These are phyloP conservation scores for Tylopilus sp. DNA, from an alignment of 1,284 basidiomycete species.

Conservation along the genomic window DNA sequence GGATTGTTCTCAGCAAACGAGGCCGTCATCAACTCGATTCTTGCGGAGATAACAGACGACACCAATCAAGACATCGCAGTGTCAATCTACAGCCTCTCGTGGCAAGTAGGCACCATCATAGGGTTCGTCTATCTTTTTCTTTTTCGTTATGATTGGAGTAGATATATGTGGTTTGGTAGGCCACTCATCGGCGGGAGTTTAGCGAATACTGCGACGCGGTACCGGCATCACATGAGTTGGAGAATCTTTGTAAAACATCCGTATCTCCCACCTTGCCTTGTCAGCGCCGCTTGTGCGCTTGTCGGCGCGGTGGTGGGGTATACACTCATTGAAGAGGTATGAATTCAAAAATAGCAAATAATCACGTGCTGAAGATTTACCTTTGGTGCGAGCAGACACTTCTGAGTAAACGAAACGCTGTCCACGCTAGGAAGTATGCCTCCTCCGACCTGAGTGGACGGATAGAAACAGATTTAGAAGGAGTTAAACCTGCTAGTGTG, in stretches of 20 bases:
- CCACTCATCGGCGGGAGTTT: constrained; percentile 22
- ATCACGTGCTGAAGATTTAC: neutral
- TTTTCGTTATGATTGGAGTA: neutral
- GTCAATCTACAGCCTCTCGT: constrained; percentile 35
- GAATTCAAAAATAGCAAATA: neutral
- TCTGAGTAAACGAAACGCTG: constrained; percentile 15
- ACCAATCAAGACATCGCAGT: constrained; percentile 59
- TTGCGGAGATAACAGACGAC: constrained; percentile 55
- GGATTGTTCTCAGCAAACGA: constrained; percentile 57
- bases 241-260: constrained; percentile 17
- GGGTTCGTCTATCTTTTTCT: constrained; percentile 10
- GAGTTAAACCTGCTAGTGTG: neutral
- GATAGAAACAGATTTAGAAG: neutral
- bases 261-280: constrained; percentile 25
- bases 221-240: constrained; percentile 20
- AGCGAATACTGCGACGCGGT: constrained; percentile 17
- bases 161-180: neutral
- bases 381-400: constrained; percentile 16
- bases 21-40: constrained; percentile 48
- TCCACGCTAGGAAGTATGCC: fast-evolving
- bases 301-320: constrained; percentile 16
- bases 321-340: constrained; percentile 24
- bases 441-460: neutral
- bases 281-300: constrained; percentile 13
- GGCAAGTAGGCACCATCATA: constrained; percentile 19